A percentile compares a stretch with the other conserved stretches of the same genome.
Conservation (phyloP, 2,329 filamentous ascomycete genomes). For the Biscogniauxia mediterranea region DNA sequence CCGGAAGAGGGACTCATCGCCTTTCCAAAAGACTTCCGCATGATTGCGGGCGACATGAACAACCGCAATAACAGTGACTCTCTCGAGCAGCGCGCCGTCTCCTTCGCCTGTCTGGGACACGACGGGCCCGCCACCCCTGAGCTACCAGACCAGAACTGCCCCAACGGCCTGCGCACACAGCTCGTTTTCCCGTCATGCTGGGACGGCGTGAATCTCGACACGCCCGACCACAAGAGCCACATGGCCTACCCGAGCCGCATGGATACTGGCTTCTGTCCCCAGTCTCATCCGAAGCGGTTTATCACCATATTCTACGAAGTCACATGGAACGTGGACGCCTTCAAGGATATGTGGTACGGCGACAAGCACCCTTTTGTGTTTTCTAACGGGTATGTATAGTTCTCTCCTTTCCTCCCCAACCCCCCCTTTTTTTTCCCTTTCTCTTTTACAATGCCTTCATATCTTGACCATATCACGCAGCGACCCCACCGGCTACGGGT, state of each 20-base stretch:
- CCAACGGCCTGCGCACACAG: slow-evolving; percentile 49
- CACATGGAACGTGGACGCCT: slow-evolving; percentile 51
- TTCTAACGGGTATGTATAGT: slow-evolving; percentile 32
- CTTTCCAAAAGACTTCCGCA: slow-evolving; percentile 62
- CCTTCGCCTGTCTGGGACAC: slow-evolving; percentile 53
- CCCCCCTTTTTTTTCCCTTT: neutral
- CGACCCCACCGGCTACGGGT: slow-evolving; percentile 48
- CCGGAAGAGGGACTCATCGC: slow-evolving; percentile 50
- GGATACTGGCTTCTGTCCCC: slow-evolving; percentile 49
- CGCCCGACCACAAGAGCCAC: slow-evolving; percentile 54
- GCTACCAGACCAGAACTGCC: slow-evolving; percentile 56
- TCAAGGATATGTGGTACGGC: slow-evolving; percentile 46
- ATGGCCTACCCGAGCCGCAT: slow-evolving; percentile 49
- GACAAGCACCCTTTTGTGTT: slow-evolving; percentile 50
- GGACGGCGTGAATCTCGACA: slow-evolving; percentile 58
- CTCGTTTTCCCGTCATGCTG: slow-evolving; percentile 62
- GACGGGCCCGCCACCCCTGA: slow-evolving; percentile 45
- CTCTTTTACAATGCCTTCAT: neutral
- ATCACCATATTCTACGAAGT: slow-evolving; percentile 61
- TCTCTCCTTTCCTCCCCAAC: neutral
- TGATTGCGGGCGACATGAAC: slow-evolving; percentile 60
- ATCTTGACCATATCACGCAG: slow-evolving; percentile 7
- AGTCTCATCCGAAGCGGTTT: slow-evolving; percentile 51
- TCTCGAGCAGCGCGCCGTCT: slow-evolving; percentile 50
- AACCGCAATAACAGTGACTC: slow-evolving; percentile 48